Conservation (phyloP, 2,329 filamentous ascomycete genomes). For the Pseudocercospora pini-densiflorae region DNA sequence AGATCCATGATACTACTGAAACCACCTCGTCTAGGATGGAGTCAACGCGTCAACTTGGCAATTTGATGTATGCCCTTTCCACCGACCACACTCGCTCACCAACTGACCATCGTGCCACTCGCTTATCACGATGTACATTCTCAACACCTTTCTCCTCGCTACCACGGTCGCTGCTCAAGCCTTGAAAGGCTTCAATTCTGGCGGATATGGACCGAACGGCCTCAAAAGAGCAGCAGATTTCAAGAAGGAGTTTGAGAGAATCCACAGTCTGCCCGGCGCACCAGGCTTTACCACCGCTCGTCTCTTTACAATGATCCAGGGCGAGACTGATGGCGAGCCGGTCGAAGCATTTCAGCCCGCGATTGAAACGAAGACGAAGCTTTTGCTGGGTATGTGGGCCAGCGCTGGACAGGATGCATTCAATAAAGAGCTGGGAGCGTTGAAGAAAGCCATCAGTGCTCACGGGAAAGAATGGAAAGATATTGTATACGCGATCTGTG, state of each 20-base stretch:
- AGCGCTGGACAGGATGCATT: conserved; percentile 53
- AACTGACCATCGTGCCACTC: conserved; percentile 1
- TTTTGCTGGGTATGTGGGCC: conserved; percentile 84
- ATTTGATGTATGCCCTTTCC: background rate
- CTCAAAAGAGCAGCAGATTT: conserved; percentile 68
- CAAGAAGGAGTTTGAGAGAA: conserved; percentile 70
- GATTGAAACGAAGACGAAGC: conserved; percentile 75
- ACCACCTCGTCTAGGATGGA: background rate
- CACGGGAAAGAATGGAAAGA: conserved; percentile 70
- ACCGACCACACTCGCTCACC: background rate
- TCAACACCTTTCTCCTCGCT: conserved; percentile 42
- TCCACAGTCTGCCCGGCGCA: conserved; percentile 66
- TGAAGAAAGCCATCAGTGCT: conserved; percentile 69
- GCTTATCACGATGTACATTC: conserved; percentile 39
- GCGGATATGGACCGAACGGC: conserved; percentile 64
- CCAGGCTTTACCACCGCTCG: conserved; percentile 45
- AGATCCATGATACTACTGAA: background rate
- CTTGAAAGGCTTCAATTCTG: conserved; percentile 74
- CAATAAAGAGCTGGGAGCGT: conserved; percentile 73
- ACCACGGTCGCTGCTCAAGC: conserved; percentile 45
- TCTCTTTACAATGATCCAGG: conserved; percentile 67
- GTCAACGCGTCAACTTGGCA: background rate
- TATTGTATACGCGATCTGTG: conserved; percentile 78
- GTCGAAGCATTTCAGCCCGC: conserved; percentile 78
- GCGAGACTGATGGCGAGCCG: conserved; percentile 64